These are phyloP conservation scores for Vaccinium vitisidaea DNA, from an alignment of 148 eudicot species.

Conservation along the genomic window DNA sequence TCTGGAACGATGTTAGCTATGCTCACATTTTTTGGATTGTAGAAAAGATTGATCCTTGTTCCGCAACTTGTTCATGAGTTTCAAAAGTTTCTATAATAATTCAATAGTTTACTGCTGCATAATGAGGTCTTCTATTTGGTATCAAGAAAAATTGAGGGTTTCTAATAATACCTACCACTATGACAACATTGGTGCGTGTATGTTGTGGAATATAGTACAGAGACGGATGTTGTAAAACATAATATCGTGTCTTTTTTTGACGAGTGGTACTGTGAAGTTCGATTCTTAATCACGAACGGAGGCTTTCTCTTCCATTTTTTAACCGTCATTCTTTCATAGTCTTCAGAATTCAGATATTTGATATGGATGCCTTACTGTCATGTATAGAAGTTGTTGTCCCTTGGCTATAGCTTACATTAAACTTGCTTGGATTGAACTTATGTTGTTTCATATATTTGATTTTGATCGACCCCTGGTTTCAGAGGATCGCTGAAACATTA, in stretches of 20 bases:
- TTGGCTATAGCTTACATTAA: neutral
- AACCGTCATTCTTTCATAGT: neutral
- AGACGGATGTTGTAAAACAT: neutral
- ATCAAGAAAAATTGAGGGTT: neutral
- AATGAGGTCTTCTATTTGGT: neutral
- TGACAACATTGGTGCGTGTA: neutral
- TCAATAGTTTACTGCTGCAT: neutral
- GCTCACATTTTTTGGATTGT: neutral
- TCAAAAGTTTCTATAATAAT: neutral
- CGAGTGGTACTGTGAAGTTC: neutral
- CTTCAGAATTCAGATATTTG: neutral
- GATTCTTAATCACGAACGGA: neutral
- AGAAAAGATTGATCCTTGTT: neutral
- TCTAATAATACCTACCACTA: neutral
- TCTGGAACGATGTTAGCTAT: neutral
- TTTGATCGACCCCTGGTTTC: slow-evolving; percentile 16
- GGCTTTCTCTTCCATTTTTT: neutral
- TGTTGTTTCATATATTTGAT: slow-evolving; percentile 11
- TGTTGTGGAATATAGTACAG: neutral
- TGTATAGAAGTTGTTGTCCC: neutral
- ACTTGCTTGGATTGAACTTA: neutral
- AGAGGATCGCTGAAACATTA: slow-evolving; percentile 60
- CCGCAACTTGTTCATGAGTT: neutral
- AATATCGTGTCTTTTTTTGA: neutral
- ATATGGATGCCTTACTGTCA: neutral